Percentiles rank a stretch among this genome's conserved stretches.
These are phyloP conservation scores for Meripilus lineatus DNA, from an alignment of 1,284 basidiomycete species.

Conservation along the genomic window DNA sequence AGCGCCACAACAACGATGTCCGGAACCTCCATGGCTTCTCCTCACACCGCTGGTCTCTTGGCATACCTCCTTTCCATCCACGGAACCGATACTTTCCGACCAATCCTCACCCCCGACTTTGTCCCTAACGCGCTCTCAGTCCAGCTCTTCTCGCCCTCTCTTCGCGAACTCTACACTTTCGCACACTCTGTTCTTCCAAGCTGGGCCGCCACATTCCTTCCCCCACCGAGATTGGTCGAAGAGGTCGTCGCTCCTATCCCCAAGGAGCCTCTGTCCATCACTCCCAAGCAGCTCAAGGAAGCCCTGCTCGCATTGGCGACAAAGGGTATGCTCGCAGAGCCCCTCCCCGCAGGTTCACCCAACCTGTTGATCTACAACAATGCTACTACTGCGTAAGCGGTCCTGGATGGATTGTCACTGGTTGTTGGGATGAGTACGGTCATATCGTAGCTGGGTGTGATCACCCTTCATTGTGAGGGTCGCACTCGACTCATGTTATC, in stretches of 20 bases:
- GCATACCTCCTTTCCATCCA: constrained; percentile 72
- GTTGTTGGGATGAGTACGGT: no score
- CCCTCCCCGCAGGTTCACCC: constrained; percentile 39
- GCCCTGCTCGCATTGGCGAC: constrained; percentile 50
- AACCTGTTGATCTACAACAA: constrained; percentile 62
- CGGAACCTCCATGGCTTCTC: constrained; percentile 57
- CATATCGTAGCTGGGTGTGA: no score
- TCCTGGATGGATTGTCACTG: no score
- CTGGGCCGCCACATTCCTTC: constrained; percentile 58
- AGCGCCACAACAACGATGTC: constrained; percentile 60
- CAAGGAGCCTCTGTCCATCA: constrained; percentile 29
- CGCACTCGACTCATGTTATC: no score
- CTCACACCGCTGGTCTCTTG: constrained; percentile 59
- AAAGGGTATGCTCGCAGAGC: constrained; percentile 36
- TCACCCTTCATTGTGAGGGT: no score
- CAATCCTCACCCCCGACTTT: constrained; percentile 28
- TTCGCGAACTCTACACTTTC: constrained; percentile 43
- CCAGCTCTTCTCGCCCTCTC: constrained; percentile 17
- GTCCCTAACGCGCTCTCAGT: constrained; percentile 19
- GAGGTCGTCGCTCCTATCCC: constrained; percentile 39
- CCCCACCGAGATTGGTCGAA: constrained; percentile 46
- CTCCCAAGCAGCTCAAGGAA: constrained; percentile 54
- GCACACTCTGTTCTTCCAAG: constrained; percentile 52
- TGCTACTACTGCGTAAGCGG: constrained; percentile 27
- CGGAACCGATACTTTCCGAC: constrained; percentile 45